Percentiles rank a stretch among this genome's conserved stretches.
These are phyloP conservation scores for Cyberlindnera xishuangbannaensis DNA, from an alignment of 805 yeast species.

Conservation along the genomic window DNA sequence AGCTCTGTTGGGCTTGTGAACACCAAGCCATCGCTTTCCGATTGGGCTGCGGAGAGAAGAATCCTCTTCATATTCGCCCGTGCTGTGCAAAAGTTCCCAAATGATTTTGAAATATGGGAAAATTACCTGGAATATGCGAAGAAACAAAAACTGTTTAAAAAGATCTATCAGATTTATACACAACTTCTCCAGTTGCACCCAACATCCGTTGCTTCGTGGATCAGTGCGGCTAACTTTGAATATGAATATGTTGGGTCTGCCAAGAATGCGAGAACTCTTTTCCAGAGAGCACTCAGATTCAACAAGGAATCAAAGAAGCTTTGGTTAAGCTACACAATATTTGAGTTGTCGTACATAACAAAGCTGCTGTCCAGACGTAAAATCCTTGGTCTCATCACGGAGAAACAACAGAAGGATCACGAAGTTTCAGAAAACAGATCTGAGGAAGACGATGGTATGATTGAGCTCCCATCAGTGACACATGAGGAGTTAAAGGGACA, in stretches of 20 bases:
- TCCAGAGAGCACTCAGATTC: conserved; percentile 81
- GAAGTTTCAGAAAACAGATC: conserved; percentile 27
- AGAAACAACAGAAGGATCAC: conserved; percentile 57
- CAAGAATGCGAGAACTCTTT: conserved; percentile 77
- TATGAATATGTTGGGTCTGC: conserved; percentile 85
- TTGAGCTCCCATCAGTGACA: conserved; percentile 40
- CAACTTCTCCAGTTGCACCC: conserved; percentile 83
- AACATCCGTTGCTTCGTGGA: conserved; percentile 86
- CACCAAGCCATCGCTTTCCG: conserved; percentile 61
- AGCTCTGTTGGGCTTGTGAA: conserved; percentile 50
- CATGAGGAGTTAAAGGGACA: conserved; percentile 55
- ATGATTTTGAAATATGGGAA: conserved; percentile 73
- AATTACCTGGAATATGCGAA: conserved; percentile 66
- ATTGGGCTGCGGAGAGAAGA: conserved; percentile 82
- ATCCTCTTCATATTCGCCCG: conserved; percentile 79
- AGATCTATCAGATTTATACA: conserved; percentile 71
- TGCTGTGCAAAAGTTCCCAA: conserved; percentile 75
- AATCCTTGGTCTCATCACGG: conserved; percentile 72
- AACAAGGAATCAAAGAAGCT: conserved; percentile 65
- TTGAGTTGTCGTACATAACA: conserved; percentile 82
- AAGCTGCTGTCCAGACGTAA: conserved; percentile 79
- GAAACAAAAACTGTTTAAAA: conserved; percentile 59
- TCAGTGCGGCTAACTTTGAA: conserved; percentile 91
- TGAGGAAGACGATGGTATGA: conserved; percentile 30
- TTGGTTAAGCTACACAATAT: conserved; percentile 83